phyloP scores from a whole-genome alignment of 176 grass and related monocot genomes.

The Carex littledalei region DNA sequence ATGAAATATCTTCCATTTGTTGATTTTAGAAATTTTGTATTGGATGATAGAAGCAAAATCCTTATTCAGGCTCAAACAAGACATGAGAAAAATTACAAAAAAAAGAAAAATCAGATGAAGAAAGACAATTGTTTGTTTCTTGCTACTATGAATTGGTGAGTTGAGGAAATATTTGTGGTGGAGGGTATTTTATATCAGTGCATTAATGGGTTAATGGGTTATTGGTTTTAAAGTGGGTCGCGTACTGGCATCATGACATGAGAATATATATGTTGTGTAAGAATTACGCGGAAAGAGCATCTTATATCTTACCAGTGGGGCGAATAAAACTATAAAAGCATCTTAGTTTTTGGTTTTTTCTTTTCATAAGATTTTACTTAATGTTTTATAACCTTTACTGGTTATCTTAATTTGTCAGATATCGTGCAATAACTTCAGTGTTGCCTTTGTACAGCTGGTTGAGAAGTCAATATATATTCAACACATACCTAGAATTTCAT shows the following conservation, averaged over 20 bases:
- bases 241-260: neutral
- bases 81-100: neutral
- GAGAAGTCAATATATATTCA: neutral
- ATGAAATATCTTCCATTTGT: neutral
- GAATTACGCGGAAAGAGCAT: slow-evolving; percentile 2
- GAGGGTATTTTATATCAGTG: neutral
- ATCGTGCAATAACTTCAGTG: neutral
- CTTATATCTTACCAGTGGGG: neutral
- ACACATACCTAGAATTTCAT: neutral
- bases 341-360: neutral
- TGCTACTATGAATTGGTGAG: neutral
- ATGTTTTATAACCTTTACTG: neutral
- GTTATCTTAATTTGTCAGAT: neutral
- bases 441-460: neutral
- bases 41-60: neutral
- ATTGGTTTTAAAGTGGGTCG: neutral
- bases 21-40: slow-evolving; percentile 21
- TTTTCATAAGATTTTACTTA: neutral
- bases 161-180: neutral
- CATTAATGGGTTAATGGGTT: slow-evolving; percentile 1
- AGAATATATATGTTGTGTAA: neutral
- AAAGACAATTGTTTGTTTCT: neutral
- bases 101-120: neutral
- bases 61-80: neutral
- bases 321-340: neutral